Evolutionary conservation across 1,284 basidiomycete genomes (phyloP).

Genomic region (Pseudozyma pruni): DNA sequence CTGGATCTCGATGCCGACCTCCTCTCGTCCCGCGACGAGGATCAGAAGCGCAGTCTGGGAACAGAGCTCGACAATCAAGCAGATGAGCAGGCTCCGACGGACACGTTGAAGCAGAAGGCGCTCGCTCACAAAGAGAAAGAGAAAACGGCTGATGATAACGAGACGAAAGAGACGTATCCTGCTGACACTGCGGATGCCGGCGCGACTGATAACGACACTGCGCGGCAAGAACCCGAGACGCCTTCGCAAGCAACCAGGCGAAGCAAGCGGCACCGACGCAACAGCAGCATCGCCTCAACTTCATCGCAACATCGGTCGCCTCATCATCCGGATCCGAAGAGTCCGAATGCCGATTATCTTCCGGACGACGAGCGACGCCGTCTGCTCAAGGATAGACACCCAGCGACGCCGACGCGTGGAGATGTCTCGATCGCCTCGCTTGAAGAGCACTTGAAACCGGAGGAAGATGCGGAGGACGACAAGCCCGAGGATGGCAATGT

Average conservation of each 20-base stretch:
- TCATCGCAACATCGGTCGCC: slow-evolving; percentile 38
- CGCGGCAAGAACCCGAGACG: slow-evolving; percentile 1
- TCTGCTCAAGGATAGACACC: slow-evolving; percentile 23
- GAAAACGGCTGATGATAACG: not conserved
- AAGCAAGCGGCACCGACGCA: slow-evolving; percentile 14
- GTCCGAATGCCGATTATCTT: slow-evolving; percentile 40
- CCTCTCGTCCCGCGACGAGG: slow-evolving; percentile 3
- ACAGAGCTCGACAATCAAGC: not conserved
- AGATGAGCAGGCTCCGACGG: no score
- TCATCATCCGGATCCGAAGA: slow-evolving; percentile 26
- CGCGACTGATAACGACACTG: not conserved
- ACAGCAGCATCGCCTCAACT: slow-evolving; percentile 21
- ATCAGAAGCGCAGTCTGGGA: not conserved
- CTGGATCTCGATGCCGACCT: slow-evolving; percentile 19
- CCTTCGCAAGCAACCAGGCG: slow-evolving; percentile 16
- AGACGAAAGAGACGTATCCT: not conserved
- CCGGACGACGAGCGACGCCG: slow-evolving; percentile 36
- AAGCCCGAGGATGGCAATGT: not conserved
- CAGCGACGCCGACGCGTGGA: slow-evolving; percentile 3
- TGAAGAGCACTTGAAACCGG: slow-evolving; percentile 15
- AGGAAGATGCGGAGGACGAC: not conserved
- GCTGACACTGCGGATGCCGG: slow-evolving; percentile 1
- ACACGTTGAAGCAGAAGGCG: not conserved
- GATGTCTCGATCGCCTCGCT: slow-evolving; percentile 38
- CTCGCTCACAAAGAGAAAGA: not conserved